Percentiles rank a stretch among this genome's conserved stretches.
Conservation (phyloP, 768 basidiomycete genomes). For the Asterophora lycoperdoides region DNA sequence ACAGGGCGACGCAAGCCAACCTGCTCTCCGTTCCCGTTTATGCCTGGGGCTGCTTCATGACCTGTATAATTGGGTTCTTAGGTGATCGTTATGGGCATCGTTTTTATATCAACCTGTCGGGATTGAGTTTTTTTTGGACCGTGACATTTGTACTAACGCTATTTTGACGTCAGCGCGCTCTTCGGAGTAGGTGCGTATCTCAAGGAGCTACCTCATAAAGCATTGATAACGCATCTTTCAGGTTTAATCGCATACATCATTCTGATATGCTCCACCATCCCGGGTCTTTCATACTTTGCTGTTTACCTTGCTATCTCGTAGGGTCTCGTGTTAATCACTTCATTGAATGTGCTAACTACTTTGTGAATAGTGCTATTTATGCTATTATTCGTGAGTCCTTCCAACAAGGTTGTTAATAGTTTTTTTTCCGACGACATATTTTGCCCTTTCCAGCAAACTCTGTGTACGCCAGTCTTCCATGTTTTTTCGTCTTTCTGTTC, state of each 20-base stretch:
- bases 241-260: constrained; percentile 64
- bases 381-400: constrained; percentile 44
- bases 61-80: constrained; percentile 54
- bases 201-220: not conserved
- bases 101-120: constrained; percentile 59
- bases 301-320: constrained; percentile 68
- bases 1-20: constrained; percentile 62
- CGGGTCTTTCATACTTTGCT: constrained; percentile 70
- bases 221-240: constrained; percentile 1
- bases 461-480: constrained; percentile 34
- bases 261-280: constrained; percentile 52
- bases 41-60: constrained; percentile 66
- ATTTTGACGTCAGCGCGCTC: constrained; percentile 17
- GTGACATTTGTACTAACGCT: not conserved
- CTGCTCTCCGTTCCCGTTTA: constrained; percentile 77
- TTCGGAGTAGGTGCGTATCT: constrained; percentile 24
- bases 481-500: constrained; percentile 1
- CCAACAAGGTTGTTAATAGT: not conserved
- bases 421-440: constrained; percentile 1
- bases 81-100: constrained; percentile 59
- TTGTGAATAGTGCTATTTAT: constrained; percentile 39
- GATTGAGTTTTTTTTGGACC: not conserved
- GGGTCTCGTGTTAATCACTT: not conserved
- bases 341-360: not conserved
- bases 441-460: constrained; percentile 35